phyloP scores from a whole-genome alignment of 2,329 filamentous ascomycete species.

The Endoconidiophora laricicola region DNA sequence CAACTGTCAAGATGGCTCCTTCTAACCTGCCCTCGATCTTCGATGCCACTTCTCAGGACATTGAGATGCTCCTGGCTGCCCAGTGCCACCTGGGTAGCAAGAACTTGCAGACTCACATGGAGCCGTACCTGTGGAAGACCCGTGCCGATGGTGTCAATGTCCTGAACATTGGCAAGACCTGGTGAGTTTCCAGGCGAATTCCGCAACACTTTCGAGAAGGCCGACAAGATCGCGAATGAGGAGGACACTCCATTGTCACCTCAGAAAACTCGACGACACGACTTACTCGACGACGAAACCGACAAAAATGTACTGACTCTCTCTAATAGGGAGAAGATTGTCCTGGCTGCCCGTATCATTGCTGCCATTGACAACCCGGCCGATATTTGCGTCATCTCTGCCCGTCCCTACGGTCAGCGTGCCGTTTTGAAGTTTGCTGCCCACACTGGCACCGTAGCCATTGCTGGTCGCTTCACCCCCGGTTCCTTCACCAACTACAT shows the following conservation, averaged over 20 bases:
- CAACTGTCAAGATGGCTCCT: constrained; percentile 71
- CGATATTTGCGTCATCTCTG: constrained; percentile 98
- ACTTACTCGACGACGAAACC: background rate
- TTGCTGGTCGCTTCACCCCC: constrained; percentile 98
- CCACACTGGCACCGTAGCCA: constrained; percentile 94
- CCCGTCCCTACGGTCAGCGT: constrained; percentile 98
- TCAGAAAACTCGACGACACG: background rate
- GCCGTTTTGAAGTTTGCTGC: constrained; percentile 99
- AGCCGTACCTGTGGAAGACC: constrained; percentile 99
- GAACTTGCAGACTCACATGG: constrained; percentile 99
- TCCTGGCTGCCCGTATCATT: constrained; percentile 96
- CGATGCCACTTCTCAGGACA: constrained; percentile 95
- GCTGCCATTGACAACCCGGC: constrained; percentile 98
- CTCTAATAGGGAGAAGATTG: constrained; percentile 83
- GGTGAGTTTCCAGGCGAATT: constrained; percentile 39
- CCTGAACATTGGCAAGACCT: constrained; percentile 99
- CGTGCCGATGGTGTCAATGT: constrained; percentile 96
- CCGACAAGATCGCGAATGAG: background rate
- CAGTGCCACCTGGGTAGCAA: constrained; percentile 95
- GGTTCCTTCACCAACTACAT: constrained; percentile 99
- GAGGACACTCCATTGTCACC: too few relatives aligned
- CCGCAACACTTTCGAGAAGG: background rate
- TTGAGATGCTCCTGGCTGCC: constrained; percentile 97
- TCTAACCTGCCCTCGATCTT: constrained; percentile 86
- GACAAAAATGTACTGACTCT: background rate